A percentile compares a stretch with the other conserved stretches of the same genome.
Evolutionary conservation across 139 green algal genomes (phyloP).

Genomic region (Chlorella sp.): DNA sequence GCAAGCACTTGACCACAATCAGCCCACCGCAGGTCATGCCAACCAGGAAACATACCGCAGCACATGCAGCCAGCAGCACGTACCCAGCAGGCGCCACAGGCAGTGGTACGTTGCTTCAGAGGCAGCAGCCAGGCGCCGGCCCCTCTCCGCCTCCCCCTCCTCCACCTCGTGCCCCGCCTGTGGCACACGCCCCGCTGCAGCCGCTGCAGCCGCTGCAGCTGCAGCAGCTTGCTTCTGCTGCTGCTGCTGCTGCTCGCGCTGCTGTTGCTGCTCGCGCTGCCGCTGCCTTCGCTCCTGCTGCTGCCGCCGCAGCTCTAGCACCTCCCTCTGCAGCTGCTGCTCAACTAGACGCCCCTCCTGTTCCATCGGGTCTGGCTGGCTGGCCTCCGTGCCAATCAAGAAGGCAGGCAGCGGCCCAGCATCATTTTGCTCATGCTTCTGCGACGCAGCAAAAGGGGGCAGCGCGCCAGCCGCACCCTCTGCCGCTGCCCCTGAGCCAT

Average conservation of each 20-base stretch:
- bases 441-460: neutral
- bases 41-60: neutral
- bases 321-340: constrained; percentile 11
- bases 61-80: neutral
- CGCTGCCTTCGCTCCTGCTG: constrained; percentile 24
- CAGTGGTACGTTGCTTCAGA: constrained; percentile 7
- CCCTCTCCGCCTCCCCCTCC: neutral
- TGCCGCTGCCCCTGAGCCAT: neutral
- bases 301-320: constrained; percentile 3
- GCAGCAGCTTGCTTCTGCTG: neutral
- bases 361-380: constrained; percentile 29
- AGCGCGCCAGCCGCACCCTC: neutral
- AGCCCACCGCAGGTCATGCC: neutral
- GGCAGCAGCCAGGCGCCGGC: neutral
- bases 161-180: neutral
- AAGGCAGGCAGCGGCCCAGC: neutral
- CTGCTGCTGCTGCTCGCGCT: neutral
- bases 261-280: neutral
- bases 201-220: neutral
- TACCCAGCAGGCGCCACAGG: constrained; percentile 20
- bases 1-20: neutral
- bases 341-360: neutral
- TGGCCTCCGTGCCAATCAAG: constrained; percentile 10
- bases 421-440: constrained; percentile 8
- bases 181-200: neutral